Conservation (phyloP, 2,329 filamentous ascomycete genomes). For the Sclerotinia spermophila region DNA sequence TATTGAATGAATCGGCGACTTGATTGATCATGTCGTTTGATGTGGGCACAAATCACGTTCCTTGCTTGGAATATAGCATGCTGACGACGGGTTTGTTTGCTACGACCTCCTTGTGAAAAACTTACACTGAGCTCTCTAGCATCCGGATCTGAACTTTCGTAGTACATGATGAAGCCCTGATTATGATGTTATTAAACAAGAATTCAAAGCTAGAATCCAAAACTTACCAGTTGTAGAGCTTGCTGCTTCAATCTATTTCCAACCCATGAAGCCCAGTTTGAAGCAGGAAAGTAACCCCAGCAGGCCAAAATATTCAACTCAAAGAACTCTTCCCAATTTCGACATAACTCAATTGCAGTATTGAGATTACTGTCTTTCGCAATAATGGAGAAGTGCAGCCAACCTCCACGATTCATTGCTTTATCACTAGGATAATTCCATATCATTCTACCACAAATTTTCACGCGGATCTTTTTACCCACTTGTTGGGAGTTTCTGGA, state of each 20-base stretch:
- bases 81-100: constrained; percentile 34
- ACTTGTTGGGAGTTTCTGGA: constrained; percentile 37
- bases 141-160: constrained; percentile 25
- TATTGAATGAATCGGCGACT: constrained; percentile 44
- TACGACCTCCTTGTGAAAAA: constrained; percentile 37
- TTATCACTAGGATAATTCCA: constrained; percentile 50
- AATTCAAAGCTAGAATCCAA: neutral
- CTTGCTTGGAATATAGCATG: constrained; percentile 39
- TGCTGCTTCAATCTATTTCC: constrained; percentile 41
- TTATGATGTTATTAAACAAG: neutral
- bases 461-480: constrained; percentile 41
- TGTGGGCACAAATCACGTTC: constrained; percentile 43
- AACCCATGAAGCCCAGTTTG: constrained; percentile 44
- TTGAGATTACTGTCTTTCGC: constrained; percentile 46
- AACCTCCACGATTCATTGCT: constrained; percentile 46
- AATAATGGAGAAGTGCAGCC: constrained; percentile 50
- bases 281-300: constrained; percentile 47
- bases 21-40: constrained; percentile 42
- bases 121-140: constrained; percentile 38
- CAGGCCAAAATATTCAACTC: constrained; percentile 45
- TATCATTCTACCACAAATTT: constrained; percentile 47
- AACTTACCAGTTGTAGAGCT: constrained; percentile 39
- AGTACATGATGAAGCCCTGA: constrained; percentile 31
- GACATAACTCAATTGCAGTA: constrained; percentile 46
- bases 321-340: constrained; percentile 50